Evolutionary conservation across 371 early-diverging fungal species (phyloP).

Genomic region (Mycotypha africana): DNA sequence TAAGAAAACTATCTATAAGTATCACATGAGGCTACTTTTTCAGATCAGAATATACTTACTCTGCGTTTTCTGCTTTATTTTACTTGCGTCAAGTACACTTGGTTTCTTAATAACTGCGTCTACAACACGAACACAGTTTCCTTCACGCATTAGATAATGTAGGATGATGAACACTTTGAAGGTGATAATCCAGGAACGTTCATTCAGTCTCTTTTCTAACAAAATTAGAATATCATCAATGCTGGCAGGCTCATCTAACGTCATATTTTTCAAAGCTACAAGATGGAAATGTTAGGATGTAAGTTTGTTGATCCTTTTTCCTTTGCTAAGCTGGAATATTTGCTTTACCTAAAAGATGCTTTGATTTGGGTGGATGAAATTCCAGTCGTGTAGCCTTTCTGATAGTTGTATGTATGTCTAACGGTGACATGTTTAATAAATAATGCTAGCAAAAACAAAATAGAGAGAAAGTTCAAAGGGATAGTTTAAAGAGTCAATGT

Average conservation of each 20-base stretch:
- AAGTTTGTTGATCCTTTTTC: not conserved
- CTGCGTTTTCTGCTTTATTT: conserved; percentile 59
- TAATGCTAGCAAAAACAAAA: no score
- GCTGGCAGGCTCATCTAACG: conserved; percentile 30
- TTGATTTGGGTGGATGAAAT: conserved; percentile 72
- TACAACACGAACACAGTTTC: conserved; percentile 65
- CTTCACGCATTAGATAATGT: conserved; percentile 83
- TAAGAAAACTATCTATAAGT: no score
- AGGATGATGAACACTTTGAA: conserved; percentile 82
- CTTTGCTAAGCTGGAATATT: not conserved
- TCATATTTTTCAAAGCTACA: conserved; percentile 42
- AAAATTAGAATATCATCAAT: conserved; percentile 51
- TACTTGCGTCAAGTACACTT: conserved; percentile 51
- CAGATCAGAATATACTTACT: conserved; percentile 20
- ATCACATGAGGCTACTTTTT: not conserved
- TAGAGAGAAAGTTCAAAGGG: no score
- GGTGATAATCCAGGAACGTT: conserved; percentile 77
- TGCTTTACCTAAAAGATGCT: conserved; percentile 81
- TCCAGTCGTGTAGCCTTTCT: conserved; percentile 76
- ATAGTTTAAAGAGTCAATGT: no score
- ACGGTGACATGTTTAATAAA: no score
- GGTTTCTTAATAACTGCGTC: conserved; percentile 57
- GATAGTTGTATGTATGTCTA: no score
- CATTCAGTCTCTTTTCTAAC: conserved; percentile 55
- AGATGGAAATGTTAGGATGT: conserved; percentile 16